A percentile compares a stretch with the other conserved stretches of the same genome.
phyloP scores from a whole-genome alignment of 2,329 filamentous ascomycete species.

The Colletotrichum ledebouriae region DNA sequence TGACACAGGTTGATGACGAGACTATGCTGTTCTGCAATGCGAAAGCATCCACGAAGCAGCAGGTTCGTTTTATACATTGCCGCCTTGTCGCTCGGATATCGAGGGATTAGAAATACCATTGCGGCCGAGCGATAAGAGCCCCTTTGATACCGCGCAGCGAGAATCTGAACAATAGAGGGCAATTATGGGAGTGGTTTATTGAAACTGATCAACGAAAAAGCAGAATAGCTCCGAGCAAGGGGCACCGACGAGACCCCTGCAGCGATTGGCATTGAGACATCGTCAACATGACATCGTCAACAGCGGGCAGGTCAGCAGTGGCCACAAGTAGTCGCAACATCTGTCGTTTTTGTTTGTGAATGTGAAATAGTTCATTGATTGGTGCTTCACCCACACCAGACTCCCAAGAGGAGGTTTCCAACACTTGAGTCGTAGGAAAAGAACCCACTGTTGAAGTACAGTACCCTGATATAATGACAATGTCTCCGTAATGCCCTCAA shows the following conservation, averaged over 20 bases:
- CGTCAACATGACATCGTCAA: neutral
- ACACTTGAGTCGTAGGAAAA: neutral
- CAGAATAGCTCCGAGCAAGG: slow-evolving; percentile 30
- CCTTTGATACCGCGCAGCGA: neutral
- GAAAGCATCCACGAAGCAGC: too few relatives aligned
- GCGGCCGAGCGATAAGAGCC: neutral
- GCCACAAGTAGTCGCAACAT: too few relatives aligned
- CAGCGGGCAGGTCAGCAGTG: neutral
- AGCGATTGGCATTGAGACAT: slow-evolving; percentile 17
- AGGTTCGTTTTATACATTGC: slow-evolving; percentile 19
- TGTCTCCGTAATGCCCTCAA: slow-evolving; percentile 28
- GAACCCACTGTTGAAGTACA: slow-evolving; percentile 21
- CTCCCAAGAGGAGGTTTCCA: neutral
- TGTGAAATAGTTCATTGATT: slow-evolving; percentile 22
- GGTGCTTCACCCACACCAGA: slow-evolving; percentile 8
- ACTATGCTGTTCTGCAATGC: too few relatives aligned
- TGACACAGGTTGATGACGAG: too few relatives aligned
- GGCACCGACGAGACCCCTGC: slow-evolving; percentile 8
- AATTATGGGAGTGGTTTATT: slow-evolving; percentile 21
- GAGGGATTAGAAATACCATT: slow-evolving; percentile 6
- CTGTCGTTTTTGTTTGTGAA: slow-evolving; percentile 2
- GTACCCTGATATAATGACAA: slow-evolving; percentile 27
- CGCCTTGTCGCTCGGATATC: neutral
- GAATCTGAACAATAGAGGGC: slow-evolving; percentile 24
- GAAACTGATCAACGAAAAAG: neutral